Evolutionary conservation across 768 basidiomycete species (phyloP).

Genomic region (Rhodosporidiobolus sp.): DNA sequence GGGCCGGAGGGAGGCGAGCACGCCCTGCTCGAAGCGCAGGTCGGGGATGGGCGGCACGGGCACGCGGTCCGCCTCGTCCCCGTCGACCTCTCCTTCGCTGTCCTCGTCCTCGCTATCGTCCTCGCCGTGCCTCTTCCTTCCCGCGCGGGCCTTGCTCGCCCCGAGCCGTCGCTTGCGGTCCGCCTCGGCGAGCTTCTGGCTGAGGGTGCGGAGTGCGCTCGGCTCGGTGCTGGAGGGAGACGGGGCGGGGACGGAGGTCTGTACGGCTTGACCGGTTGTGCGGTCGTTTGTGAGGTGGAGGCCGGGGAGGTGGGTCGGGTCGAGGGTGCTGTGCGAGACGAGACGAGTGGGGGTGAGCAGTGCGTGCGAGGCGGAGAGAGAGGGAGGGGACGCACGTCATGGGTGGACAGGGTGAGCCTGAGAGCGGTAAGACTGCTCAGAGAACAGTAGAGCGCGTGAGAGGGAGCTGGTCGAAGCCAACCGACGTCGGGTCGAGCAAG

Average conservation of each 20-base stretch:
- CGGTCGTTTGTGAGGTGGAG: slow-evolving; percentile 11
- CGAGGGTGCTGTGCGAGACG: slow-evolving; percentile 2
- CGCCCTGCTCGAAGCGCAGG: slow-evolving; percentile 42
- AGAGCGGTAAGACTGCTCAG: no score
- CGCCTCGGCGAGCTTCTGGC: slow-evolving; percentile 4
- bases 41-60: slow-evolving; percentile 41
- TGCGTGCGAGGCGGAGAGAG: background rate
- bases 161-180: slow-evolving; percentile 11
- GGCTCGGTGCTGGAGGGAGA: background rate
- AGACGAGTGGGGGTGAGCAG: background rate
- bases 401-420: background rate
- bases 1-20: slow-evolving; percentile 38
- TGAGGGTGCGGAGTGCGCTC: background rate
- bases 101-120: background rate
- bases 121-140: background rate
- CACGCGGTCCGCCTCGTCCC: background rate
- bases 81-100: background rate
- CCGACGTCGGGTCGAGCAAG: no score
- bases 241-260: slow-evolving; percentile 6
- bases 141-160: no score
- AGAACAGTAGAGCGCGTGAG: background rate
- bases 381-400: background rate
- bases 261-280: slow-evolving; percentile 15
- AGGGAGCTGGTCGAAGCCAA: background rate
- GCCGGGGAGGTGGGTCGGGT: slow-evolving; percentile 24